These are phyloP conservation scores for Acephala macrosclerotiorum DNA, from an alignment of 2,329 filamentous ascomycete genomes.

Conservation along the genomic window DNA sequence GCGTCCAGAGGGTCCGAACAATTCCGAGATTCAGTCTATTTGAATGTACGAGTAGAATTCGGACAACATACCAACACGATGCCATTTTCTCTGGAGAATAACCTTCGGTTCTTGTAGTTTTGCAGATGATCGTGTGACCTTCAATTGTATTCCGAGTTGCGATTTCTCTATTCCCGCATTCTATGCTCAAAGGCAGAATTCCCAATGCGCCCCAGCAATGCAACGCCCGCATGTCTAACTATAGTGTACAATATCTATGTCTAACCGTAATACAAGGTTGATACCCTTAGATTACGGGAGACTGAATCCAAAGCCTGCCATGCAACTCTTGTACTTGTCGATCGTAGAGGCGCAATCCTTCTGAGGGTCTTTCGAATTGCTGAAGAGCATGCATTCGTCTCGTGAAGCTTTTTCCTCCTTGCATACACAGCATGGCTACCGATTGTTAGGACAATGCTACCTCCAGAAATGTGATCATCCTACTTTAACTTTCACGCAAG, in stretches of 20 bases:
- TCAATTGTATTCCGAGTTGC: slow-evolving; percentile 31
- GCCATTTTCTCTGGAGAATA: background rate
- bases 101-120: background rate
- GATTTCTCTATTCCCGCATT: slow-evolving; percentile 29
- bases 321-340: slow-evolving; percentile 87
- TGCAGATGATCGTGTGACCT: background rate
- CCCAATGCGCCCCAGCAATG: slow-evolving; percentile 39
- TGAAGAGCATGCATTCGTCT: slow-evolving; percentile 99
- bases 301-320: slow-evolving; percentile 93
- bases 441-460: background rate
- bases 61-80: background rate
- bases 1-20: background rate
- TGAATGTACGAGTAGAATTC: background rate
- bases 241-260: slow-evolving; percentile 16
- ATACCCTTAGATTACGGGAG: slow-evolving; percentile 36
- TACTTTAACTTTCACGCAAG: slow-evolving; percentile 40
- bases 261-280: background rate
- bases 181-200: slow-evolving; percentile 18
- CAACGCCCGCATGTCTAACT: slow-evolving; percentile 28
- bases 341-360: slow-evolving; percentile 85
- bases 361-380: slow-evolving; percentile 80
- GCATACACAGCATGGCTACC: slow-evolving; percentile 95
- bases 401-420: slow-evolving; percentile 91
- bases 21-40: background rate
- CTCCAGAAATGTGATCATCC: background rate